Base-by-base conservation (phyloP, 2,329 filamentous ascomycete genomes). In the Penicillium sp. region DNA sequence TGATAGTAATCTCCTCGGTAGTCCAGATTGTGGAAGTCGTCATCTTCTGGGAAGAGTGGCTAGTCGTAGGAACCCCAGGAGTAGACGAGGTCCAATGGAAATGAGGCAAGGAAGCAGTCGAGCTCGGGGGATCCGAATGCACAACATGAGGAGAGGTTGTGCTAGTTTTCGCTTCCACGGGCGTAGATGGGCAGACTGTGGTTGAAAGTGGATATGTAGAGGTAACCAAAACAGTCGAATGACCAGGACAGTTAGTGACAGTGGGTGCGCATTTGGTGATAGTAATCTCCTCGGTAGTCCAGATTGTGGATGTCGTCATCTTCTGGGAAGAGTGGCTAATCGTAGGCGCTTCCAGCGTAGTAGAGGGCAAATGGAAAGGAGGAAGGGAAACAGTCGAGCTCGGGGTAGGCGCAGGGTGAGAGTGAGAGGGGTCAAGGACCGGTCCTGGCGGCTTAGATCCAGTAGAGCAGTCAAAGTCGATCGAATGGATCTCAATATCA, bases 191-290 rank as follows among this genome's bases (percentile, higher is more conserved):
- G 79, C 82, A 86, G 69, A 85, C 68, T 42, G 84, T 86, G 62
- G 85, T 86, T 51, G 80, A 82, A 47, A 84, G 63, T 43, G 82
- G 73, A 56, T 86, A 68, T 8, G 81, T 83, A 59, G 82, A 77
- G 1, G 82, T 82, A 55, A 81, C 71, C 35, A 83, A 67, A 1
- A 75, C 77, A 44, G 79, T 77, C 23, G 77, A 78, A 51, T 74
- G 71, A 57, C 73, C 77, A 38, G 82, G 82, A 77, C 82, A 85
- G 74, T 82, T 73, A 38, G 70, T 68, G 43, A 73, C 68, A 3
- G 65, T 67, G 6, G 74, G 66, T n/a, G 68, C 62, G 42, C 73
- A 76, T 55, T 67, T 71, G 17, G 73, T 77, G 55, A 75, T 59
- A 33, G 74, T 74, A 25, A 70, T 49, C 25, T 66, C 58, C 4